phyloP scores from a whole-genome alignment of 2,329 filamentous ascomycete species.

The Sporothrix protearum region DNA sequence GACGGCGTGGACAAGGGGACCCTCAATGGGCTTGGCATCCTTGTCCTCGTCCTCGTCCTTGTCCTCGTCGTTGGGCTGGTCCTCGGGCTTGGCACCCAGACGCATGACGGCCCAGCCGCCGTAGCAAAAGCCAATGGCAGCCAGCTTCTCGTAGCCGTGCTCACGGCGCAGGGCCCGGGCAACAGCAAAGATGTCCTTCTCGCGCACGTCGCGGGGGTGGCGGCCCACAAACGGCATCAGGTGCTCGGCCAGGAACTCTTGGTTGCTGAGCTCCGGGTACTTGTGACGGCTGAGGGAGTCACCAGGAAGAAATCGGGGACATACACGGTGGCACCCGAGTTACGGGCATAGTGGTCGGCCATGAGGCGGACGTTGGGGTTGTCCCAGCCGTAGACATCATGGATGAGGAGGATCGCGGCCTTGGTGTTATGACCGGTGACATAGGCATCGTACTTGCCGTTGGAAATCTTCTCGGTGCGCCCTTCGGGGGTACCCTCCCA shows the following conservation, averaged over 20 bases:
- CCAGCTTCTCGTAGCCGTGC: constrained; percentile 37
- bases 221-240: constrained; percentile 39
- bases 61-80: constrained; percentile 34
- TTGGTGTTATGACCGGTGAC: constrained; percentile 39
- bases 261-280: constrained; percentile 30
- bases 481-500: constrained; percentile 41
- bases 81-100: constrained; percentile 38
- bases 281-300: constrained; percentile 30
- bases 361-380: constrained; percentile 48
- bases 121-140: constrained; percentile 49
- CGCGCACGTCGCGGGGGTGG: constrained; percentile 38
- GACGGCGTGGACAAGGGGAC: constrained; percentile 45
- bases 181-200: constrained; percentile 40
- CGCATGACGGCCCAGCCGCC: constrained; percentile 51
- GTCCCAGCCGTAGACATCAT: constrained; percentile 51
- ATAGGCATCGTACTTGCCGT: constrained; percentile 39
- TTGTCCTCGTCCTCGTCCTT: constrained; percentile 24
- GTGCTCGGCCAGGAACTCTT: constrained; percentile 33
- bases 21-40: constrained; percentile 24
- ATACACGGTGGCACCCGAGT: constrained; percentile 45
- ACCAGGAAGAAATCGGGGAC: constrained; percentile 47
- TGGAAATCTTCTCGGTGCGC: constrained; percentile 39
- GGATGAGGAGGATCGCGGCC: constrained; percentile 47
- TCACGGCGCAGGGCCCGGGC: constrained; percentile 38
- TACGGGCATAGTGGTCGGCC: constrained; percentile 47